Conservation (phyloP, 441 rosid genomes). For the Dalechampia spathulata region DNA sequence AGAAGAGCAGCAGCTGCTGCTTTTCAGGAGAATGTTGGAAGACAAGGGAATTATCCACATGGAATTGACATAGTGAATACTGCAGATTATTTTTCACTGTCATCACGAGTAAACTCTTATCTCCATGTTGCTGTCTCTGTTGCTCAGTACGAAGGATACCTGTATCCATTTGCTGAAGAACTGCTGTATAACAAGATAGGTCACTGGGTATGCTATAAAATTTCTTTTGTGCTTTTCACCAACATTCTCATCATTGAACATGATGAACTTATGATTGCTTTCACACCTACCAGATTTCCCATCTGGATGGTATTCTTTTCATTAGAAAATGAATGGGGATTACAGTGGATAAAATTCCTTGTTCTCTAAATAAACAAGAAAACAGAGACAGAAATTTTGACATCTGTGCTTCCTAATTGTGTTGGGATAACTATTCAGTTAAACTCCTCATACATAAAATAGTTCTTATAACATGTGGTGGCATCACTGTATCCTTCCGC, state of each 20-base stretch:
- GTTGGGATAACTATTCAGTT: too few relatives aligned
- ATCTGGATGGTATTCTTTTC: neutral
- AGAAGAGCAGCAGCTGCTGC: constrained; percentile 99
- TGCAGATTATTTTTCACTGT: constrained; percentile 96
- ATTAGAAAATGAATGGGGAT: neutral
- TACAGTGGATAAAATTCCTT: neutral
- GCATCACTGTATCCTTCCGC: neutral
- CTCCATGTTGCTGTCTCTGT: constrained; percentile 73
- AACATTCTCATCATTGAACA: neutral
- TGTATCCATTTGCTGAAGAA: constrained; percentile 81
- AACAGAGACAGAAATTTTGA: neutral
- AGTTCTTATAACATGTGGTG: too few relatives aligned
- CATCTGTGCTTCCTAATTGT: too few relatives aligned
- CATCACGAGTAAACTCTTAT: constrained; percentile 78
- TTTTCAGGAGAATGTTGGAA: constrained; percentile 97
- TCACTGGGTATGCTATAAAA: constrained; percentile 79
- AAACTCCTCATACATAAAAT: too few relatives aligned
- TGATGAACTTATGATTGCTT: neutral
- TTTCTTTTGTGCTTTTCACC: neutral
- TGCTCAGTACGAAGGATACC: constrained; percentile 81
- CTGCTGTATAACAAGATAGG: constrained; percentile 70
- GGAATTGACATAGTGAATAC: constrained; percentile 94
- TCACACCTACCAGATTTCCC: too few relatives aligned
- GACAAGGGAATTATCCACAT: constrained; percentile 95
- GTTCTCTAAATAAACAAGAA: neutral